Evolutionary conservation across 140 eudicot genomes (phyloP).

Genomic region (Anethum foeniculum): DNA sequence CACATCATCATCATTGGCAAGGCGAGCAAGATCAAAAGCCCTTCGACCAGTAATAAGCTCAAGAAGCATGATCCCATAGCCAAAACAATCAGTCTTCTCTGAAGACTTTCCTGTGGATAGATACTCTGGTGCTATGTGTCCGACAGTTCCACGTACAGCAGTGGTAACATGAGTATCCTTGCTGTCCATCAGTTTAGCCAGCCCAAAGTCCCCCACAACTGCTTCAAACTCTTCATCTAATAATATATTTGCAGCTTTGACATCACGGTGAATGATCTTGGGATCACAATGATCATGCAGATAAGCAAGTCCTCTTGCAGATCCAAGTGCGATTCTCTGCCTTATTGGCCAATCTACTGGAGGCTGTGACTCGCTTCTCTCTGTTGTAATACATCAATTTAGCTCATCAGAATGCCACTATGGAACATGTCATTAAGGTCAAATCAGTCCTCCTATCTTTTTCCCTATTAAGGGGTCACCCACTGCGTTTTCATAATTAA

Average conservation of each 20-base stretch:
- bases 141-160: slow-evolving; percentile 72
- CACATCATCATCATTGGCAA: slow-evolving; percentile 70
- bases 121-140: slow-evolving; percentile 86
- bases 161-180: slow-evolving; percentile 85
- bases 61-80: slow-evolving; percentile 86
- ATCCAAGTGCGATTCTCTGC: slow-evolving; percentile 60
- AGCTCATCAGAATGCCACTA: neutral
- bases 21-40: slow-evolving; percentile 78
- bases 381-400: slow-evolving; percentile 26
- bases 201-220: slow-evolving; percentile 78
- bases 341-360: slow-evolving; percentile 67
- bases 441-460: neutral
- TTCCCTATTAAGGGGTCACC: neutral
- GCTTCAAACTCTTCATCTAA: slow-evolving; percentile 91
- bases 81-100: slow-evolving; percentile 81
- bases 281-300: slow-evolving; percentile 79
- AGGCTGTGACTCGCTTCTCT: slow-evolving; percentile 33
- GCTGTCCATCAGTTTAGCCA: slow-evolving; percentile 76
- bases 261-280: slow-evolving; percentile 79
- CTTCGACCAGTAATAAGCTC: slow-evolving; percentile 79
- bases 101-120: slow-evolving; percentile 73
- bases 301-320: slow-evolving; percentile 86
- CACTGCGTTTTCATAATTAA: neutral
- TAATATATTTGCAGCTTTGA: slow-evolving; percentile 82
- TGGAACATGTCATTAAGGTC: neutral